Evolutionary conservation across 2,329 filamentous ascomycete genomes (phyloP).

Genomic region (Epicoccum sorghinum): DNA sequence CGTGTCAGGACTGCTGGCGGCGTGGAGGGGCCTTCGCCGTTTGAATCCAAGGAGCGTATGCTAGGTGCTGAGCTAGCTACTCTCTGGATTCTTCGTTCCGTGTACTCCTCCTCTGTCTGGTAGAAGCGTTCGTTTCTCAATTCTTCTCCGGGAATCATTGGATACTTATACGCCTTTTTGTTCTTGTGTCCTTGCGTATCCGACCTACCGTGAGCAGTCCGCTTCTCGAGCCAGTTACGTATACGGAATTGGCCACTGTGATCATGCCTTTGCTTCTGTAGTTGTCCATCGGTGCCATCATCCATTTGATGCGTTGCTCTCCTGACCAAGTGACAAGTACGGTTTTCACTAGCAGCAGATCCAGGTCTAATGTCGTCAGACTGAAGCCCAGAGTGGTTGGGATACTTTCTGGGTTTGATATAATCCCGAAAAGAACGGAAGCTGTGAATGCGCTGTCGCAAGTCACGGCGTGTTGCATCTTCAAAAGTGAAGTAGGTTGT

Average conservation of each 20-base stretch:
- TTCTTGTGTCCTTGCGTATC: constrained; percentile 58
- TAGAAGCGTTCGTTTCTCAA: constrained; percentile 52
- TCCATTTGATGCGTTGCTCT: too few species aligned
- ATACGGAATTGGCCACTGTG: constrained; percentile 29
- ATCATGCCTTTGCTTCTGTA: constrained; percentile 12
- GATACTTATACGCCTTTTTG: constrained; percentile 58
- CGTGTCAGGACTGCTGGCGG: constrained; percentile 14
- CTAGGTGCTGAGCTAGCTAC: constrained; percentile 47
- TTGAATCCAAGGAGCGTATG: constrained; percentile 34
- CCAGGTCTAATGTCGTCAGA: too few species aligned
- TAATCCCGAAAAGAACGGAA: too few species aligned
- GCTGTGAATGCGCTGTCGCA: too few species aligned
- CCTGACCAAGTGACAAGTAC: too few species aligned
- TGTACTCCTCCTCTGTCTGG: constrained; percentile 48
- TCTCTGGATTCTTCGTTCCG: constrained; percentile 47
- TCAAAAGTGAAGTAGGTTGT: too few species aligned
- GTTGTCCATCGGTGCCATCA: background rate
- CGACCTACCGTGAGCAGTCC: constrained; percentile 51
- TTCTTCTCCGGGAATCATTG: constrained; percentile 62
- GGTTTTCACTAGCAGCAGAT: too few species aligned
- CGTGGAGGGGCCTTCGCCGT: constrained; percentile 26
- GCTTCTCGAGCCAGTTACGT: constrained; percentile 50
- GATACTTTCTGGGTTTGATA: too few species aligned
- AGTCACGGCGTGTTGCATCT: too few species aligned
- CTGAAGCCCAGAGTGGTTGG: too few species aligned